Percentiles rank a stretch among this genome's conserved stretches.
These are phyloP conservation scores for Arctium lappa DNA, from an alignment of 129 eudicot species.

Conservation along the genomic window DNA sequence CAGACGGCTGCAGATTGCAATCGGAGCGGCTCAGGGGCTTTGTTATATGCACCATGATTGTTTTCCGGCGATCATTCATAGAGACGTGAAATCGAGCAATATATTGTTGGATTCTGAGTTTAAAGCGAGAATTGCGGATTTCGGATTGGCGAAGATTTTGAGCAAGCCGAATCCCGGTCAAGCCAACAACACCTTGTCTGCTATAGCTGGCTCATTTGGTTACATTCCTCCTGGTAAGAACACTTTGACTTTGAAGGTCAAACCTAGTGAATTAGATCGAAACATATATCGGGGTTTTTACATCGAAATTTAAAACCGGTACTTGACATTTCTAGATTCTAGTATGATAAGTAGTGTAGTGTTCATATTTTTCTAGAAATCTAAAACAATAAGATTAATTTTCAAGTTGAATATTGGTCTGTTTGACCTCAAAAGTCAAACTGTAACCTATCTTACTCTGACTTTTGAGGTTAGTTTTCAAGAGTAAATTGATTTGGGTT, in stretches of 20 bases:
- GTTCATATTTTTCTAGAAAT: not conserved
- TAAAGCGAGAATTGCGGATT: constrained; percentile 70
- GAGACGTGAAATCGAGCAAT: constrained; percentile 83
- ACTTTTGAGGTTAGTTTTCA: not conserved
- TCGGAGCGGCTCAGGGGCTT: constrained; percentile 79
- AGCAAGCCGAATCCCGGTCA: constrained; percentile 52
- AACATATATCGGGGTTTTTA: not conserved
- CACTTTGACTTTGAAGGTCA: constrained; percentile 3
- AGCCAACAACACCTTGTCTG: constrained; percentile 53
- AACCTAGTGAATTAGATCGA: not conserved
- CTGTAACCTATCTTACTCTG: not conserved
- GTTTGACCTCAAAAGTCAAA: constrained; percentile 10
- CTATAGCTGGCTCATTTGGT: constrained; percentile 81
- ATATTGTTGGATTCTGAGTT: constrained; percentile 66
- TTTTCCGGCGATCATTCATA: constrained; percentile 63
- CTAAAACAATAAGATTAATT: not conserved
- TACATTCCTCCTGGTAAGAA: constrained; percentile 87
- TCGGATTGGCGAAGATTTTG: constrained; percentile 68
- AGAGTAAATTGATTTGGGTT: not conserved
- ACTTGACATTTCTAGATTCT: not conserved
- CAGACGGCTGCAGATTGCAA: constrained; percentile 58
- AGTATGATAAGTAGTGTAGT: not conserved
- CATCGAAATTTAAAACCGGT: not conserved
- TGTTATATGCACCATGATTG: constrained; percentile 84
- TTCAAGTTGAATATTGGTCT: not conserved